phyloP scores from a whole-genome alignment of 2,329 filamentous ascomycete species.

The Verticillium longisporum region DNA sequence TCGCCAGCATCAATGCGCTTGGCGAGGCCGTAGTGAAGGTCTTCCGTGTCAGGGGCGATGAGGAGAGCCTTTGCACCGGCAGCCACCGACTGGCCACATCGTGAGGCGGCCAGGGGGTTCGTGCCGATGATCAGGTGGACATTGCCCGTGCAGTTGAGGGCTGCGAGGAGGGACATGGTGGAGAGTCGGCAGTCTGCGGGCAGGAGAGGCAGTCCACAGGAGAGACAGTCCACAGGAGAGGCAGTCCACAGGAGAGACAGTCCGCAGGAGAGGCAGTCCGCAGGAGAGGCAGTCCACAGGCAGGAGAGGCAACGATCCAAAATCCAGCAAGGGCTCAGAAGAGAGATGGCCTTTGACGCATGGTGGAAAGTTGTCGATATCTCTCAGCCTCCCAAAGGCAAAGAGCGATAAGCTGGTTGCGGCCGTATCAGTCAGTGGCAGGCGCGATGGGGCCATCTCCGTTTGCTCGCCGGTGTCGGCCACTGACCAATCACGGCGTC shows the following conservation, averaged over 20 bases:
- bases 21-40: constrained; percentile 50
- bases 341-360: neutral
- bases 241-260: neutral
- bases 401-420: neutral
- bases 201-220: neutral
- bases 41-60: constrained; percentile 60
- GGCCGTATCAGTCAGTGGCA: neutral
- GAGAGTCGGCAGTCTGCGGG: neutral
- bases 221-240: neutral
- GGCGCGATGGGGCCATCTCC: neutral
- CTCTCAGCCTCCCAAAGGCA: neutral
- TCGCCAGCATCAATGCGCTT: constrained; percentile 59
- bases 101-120: constrained; percentile 78
- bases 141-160: constrained; percentile 62
- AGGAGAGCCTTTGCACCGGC: constrained; percentile 78
- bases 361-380: neutral
- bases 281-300: too few relatives aligned
- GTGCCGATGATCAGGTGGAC: constrained; percentile 82
- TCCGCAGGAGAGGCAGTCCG: neutral
- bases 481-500: neutral
- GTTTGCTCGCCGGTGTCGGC: neutral
- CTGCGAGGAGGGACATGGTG: constrained; percentile 56
- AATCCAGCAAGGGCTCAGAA: neutral
- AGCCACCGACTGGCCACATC: constrained; percentile 72
- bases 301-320: neutral